Percentiles rank a stretch among this genome's conserved stretches.
Conservation (phyloP, 139 green algal species). For the Haematococcus sp. region DNA sequence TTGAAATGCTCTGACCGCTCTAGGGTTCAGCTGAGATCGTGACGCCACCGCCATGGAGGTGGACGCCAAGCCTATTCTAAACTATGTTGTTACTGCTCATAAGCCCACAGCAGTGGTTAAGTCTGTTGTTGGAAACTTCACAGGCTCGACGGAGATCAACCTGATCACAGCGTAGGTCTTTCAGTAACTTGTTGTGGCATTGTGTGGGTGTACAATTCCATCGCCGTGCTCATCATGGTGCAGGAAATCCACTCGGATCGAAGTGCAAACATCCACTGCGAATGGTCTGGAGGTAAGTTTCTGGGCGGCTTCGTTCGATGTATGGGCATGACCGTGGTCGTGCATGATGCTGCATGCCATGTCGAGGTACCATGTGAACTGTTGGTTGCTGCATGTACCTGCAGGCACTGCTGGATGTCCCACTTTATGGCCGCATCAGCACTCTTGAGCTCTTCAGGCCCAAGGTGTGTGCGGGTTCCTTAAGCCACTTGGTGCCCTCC, state of each 20-base stretch:
- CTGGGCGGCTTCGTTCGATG: background rate
- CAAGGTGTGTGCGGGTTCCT: no score
- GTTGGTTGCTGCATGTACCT: background rate
- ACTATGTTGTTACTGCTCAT: conserved; percentile 88
- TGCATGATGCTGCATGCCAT: background rate
- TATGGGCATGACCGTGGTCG: background rate
- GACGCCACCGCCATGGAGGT: conserved; percentile 35
- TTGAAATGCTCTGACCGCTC: no score
- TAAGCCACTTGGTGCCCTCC: no score
- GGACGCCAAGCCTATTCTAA: conserved; percentile 1
- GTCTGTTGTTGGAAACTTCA: conserved; percentile 86
- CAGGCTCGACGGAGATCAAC: conserved; percentile 73
- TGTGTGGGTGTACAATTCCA: no score
- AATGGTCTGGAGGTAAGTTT: conserved; percentile 80
- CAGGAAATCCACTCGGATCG: conserved; percentile 84
- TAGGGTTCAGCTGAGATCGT: no score
- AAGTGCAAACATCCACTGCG: conserved; percentile 82
- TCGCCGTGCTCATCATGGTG: background rate
- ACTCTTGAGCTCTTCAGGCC: conserved; percentile 84
- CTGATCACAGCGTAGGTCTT: conserved; percentile 82
- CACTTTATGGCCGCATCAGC: conserved; percentile 90
- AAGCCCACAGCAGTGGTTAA: conserved; percentile 89
- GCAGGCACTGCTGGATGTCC: conserved; percentile 84
- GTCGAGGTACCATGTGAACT: background rate
- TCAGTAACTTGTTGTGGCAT: background rate